Evolutionary conservation across 2,329 filamentous ascomycete genomes (phyloP), one percentile per base, ranked within the genome.

Genomic region (Colletotrichum sp.): DNA sequence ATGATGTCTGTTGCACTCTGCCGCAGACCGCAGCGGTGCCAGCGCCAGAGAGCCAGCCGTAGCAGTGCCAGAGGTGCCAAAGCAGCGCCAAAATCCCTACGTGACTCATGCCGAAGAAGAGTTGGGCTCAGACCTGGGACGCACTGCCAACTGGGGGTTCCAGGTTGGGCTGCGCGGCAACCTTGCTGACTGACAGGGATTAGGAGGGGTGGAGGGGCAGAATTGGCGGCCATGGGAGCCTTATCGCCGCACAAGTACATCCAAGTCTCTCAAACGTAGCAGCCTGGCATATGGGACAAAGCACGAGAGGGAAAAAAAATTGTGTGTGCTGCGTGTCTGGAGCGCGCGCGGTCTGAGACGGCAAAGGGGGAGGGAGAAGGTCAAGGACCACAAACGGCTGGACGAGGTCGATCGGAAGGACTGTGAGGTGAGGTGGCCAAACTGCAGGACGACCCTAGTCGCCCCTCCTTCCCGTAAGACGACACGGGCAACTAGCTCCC

Each of bases 141-240:
- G 52, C 34, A 57, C 24, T 34, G 26, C 18, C 44, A 49, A 21
- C 28, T 34, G 30, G 59, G 74, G 70, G 64, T 64, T 64, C 74
- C 74, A 76, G 59, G 74, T 76, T 76, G 74, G 74, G 74, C 74
- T 76, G 70, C 65, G 74, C 74, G 59, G 64, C 65, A 68, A 76
- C 74, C 70, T 76, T 73, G 71, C 57, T 69, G 64, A 69, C 59
- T 52, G 44, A 39, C 74, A 76, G 64, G 74, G 74, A 65, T 76
- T 21, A 34, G 64, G 49, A 71, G 74, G 69, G 74, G 70, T 76
- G 74, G 74, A 76, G 74, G 73, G 74, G 74, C 65, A 76, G 64
- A 69, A 28, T 9, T 44, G 28, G 26, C 8, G 64, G 70, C 69
- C 71, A 59, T 24, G 63, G 59, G 36, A 73, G 74, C 59, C 64